Percentiles rank a stretch among this genome's conserved stretches.
phyloP scores from a whole-genome alignment of 495 filamentous ascomycete species.

The Thermothielavioides terrestris region DNA sequence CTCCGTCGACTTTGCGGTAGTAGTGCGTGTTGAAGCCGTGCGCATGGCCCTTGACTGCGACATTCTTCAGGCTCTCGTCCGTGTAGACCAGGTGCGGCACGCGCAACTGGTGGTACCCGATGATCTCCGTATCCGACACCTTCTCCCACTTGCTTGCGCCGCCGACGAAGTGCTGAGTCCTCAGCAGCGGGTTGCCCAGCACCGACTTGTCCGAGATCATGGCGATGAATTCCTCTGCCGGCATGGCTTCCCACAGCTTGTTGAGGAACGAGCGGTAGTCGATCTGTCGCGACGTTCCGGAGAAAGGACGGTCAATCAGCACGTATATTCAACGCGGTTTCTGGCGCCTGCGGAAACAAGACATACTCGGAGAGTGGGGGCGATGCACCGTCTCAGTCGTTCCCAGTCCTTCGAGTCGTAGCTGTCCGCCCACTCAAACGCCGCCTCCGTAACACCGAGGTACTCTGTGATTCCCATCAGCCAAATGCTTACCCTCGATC shows the following conservation, averaged over 20 bases:
- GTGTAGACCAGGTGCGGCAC: conserved; percentile 63
- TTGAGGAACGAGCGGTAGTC: conserved; percentile 71
- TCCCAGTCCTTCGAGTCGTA: conserved; percentile 79
- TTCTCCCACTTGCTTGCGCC: conserved; percentile 61
- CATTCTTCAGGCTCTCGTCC: conserved; percentile 40
- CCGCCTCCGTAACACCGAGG: conserved; percentile 43
- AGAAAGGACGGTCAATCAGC: background rate
- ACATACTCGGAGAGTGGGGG: conserved; percentile 54
- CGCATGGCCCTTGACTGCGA: conserved; percentile 55
- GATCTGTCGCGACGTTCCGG: conserved; percentile 33
- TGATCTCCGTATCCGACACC: conserved; percentile 55
- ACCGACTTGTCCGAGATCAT: conserved; percentile 61
- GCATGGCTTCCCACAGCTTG: conserved; percentile 63
- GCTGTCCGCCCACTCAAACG: conserved; percentile 74
- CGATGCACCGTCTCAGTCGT: conserved; percentile 60
- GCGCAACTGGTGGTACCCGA: conserved; percentile 69
- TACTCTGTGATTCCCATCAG: conserved; percentile 32
- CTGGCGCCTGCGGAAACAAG: background rate
- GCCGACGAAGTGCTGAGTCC: conserved; percentile 72
- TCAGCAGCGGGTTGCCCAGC: conserved; percentile 60
- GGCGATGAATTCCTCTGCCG: conserved; percentile 58
- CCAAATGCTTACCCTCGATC: no score
- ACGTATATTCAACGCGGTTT: background rate
- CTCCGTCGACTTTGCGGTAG: conserved; percentile 64
- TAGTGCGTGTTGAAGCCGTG: conserved; percentile 65